Evolutionary conservation across 371 early-diverging fungal genomes (phyloP).

Genomic region (Massospora cicadina): DNA sequence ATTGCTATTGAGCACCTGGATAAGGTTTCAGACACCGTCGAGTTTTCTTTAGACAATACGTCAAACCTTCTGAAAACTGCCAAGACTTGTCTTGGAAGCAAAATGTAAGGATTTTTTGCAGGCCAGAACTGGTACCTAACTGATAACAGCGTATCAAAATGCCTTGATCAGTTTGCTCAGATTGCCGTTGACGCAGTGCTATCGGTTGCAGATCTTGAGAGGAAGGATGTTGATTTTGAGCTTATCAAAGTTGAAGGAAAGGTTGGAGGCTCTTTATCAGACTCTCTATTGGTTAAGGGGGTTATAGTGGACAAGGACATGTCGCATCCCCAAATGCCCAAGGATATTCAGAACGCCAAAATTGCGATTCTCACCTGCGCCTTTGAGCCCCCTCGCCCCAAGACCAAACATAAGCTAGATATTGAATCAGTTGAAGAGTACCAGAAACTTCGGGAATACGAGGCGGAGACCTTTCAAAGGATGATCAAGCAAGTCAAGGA

Average conservation of each 20-base stretch:
- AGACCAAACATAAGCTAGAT: constrained; percentile 99
- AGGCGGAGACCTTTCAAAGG: constrained; percentile 85
- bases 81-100: constrained; percentile 93
- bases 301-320: constrained; percentile 99
- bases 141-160: constrained; percentile 70
- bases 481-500: constrained; percentile 98
- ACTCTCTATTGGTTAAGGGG: constrained; percentile 90
- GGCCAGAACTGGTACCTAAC: neutral
- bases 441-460: constrained; percentile 88
- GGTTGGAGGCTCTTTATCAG: constrained; percentile 87
- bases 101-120: constrained; percentile 54
- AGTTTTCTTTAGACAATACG: constrained; percentile 62
- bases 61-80: constrained; percentile 90
- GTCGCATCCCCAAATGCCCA: constrained; percentile 99
- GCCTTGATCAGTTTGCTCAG: constrained; percentile 90
- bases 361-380: constrained; percentile 99
- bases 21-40: constrained; percentile 77
- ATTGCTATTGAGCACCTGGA: constrained; percentile 86
- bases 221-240: constrained; percentile 99
- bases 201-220: constrained; percentile 92
- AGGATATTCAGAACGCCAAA: constrained; percentile 87
- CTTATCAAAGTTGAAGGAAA: constrained; percentile 98
- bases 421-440: constrained; percentile 97
- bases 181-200: constrained; percentile 97
- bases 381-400: constrained; percentile 99